A percentile compares a stretch with the other conserved stretches of the same genome.
These are phyloP conservation scores for Sclerotiophoma versabilis DNA, from an alignment of 2,329 filamentous ascomycete species.

Conservation along the genomic window DNA sequence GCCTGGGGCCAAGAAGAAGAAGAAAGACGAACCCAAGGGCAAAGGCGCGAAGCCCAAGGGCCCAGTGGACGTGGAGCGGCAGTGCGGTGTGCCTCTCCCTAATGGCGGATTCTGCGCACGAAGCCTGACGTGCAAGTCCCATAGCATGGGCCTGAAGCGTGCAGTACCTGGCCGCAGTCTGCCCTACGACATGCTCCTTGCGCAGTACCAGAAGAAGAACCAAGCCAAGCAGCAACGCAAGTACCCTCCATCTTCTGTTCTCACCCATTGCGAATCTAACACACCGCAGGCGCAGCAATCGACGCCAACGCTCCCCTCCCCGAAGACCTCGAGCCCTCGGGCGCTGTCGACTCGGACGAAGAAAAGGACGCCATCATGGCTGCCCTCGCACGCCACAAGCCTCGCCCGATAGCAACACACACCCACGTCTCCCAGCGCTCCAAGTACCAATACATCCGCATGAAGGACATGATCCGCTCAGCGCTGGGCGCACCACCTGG, in stretches of 20 bases:
- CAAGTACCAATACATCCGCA: constrained; percentile 68
- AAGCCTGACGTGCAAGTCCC: constrained; percentile 91
- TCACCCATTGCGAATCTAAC: constrained; percentile 9
- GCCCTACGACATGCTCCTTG: constrained; percentile 89
- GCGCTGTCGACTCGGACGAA: constrained; percentile 89
- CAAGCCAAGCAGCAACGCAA: constrained; percentile 96
- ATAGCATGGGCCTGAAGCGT: constrained; percentile 93
- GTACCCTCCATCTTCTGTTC: constrained; percentile 43
- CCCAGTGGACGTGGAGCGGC: constrained; percentile 90
- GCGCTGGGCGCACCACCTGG: constrained; percentile 59
- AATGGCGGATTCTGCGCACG: constrained; percentile 88
- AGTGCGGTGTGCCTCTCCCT: constrained; percentile 85
- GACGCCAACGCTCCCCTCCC: constrained; percentile 91
- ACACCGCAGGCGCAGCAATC: constrained; percentile 78
- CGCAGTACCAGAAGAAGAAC: constrained; percentile 83
- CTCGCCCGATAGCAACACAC: constrained; percentile 77
- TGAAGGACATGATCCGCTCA: constrained; percentile 69
- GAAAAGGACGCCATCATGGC: constrained; percentile 90
- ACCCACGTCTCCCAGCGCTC: constrained; percentile 57
- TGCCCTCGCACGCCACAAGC: constrained; percentile 74
- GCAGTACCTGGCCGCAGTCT: constrained; percentile 85
- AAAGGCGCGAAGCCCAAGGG: constrained; percentile 88
- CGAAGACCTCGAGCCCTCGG: constrained; percentile 76
- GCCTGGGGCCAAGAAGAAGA: constrained; percentile 84
- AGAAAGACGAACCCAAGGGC: constrained; percentile 88